phyloP scores from a whole-genome alignment of 441 rosid genomes.

The Rhodomyrtus psidioides region DNA sequence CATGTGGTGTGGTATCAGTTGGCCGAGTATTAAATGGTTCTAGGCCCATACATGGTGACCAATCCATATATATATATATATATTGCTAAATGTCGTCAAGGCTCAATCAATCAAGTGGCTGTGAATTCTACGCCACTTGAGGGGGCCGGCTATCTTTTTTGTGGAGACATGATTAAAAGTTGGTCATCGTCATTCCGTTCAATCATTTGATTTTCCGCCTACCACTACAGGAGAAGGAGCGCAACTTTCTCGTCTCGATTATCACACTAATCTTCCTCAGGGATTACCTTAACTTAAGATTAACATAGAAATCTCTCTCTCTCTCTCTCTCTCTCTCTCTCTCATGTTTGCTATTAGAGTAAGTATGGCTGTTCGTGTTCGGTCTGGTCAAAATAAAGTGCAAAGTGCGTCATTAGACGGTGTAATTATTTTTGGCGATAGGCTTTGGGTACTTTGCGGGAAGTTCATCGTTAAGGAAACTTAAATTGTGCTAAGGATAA shows the following conservation, averaged over 20 bases:
- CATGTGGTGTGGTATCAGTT: background rate
- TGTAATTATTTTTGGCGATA: too few species aligned
- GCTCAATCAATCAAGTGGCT: background rate
- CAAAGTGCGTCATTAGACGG: background rate
- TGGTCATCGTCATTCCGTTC: background rate
- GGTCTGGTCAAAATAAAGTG: background rate
- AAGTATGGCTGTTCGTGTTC: background rate
- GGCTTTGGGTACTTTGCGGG: background rate
- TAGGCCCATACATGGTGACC: background rate
- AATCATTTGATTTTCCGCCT: background rate
- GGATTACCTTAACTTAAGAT: background rate
- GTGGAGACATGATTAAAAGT: background rate
- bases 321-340: background rate
- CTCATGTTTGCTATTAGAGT: background rate
- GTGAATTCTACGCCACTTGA: background rate
- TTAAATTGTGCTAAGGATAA: background rate
- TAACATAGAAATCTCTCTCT: background rate
- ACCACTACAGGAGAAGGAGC: background rate
- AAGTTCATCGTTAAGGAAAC: background rate
- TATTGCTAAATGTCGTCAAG: background rate
- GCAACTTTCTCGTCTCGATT: background rate
- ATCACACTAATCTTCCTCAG: background rate
- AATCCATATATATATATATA: background rate
- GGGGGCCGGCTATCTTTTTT: background rate
- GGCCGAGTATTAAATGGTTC: background rate